phyloP scores from a whole-genome alignment of 495 filamentous ascomycete genomes.

The Sordaria brevicollis region DNA sequence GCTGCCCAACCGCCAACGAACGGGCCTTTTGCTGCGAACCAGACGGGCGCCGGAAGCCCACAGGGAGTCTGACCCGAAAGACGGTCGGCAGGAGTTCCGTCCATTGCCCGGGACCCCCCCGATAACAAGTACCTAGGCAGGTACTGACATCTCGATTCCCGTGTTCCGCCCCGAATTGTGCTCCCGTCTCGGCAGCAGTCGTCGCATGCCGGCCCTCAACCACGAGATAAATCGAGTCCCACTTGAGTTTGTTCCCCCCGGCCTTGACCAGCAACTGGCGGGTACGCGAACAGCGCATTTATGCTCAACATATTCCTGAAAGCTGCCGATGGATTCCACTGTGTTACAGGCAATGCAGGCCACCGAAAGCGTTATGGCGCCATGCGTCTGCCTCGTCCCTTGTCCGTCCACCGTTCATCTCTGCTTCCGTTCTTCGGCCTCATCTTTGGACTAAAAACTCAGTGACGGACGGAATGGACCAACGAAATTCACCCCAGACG shows the following conservation, averaged over 20 bases:
- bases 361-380: not conserved
- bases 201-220: not conserved
- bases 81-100: not conserved
- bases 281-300: not conserved
- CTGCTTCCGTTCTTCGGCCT: not conserved
- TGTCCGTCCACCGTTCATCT: not conserved
- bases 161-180: not conserved
- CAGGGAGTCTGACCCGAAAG: not conserved
- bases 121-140: too few relatives aligned
- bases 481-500: too few relatives aligned
- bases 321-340: not conserved
- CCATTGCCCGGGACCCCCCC: not conserved
- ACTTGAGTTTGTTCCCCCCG: not conserved
- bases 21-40: not conserved
- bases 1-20: too few relatives aligned
- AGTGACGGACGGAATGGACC: too few relatives aligned
- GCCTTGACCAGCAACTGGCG: not conserved
- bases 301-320: not conserved
- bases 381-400: not conserved
- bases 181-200: not conserved
- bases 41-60: not conserved
- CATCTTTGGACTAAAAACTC: not conserved
- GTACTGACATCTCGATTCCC: not conserved
- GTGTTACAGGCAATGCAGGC: not conserved
- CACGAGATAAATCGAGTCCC: not conserved